phyloP scores from a whole-genome alignment of 208 protist genomes.

The Crithidia fasciculata region DNA sequence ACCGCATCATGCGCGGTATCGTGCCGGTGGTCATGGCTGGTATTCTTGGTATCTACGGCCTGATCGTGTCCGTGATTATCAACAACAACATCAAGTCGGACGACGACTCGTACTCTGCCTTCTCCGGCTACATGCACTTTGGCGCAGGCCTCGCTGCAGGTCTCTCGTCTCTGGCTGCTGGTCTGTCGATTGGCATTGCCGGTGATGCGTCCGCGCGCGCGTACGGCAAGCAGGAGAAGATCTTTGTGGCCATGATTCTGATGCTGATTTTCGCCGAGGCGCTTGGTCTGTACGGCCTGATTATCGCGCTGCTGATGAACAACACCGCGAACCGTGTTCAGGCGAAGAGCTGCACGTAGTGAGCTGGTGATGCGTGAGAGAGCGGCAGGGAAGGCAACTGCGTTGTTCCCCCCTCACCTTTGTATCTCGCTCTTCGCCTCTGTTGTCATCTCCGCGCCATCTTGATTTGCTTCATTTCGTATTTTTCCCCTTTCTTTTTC shows the following conservation, averaged over 20 bases:
- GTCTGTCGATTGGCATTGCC: slow-evolving; percentile 99
- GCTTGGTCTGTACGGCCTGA: slow-evolving; percentile 98
- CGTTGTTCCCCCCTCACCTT: too few relatives aligned
- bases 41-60: slow-evolving; percentile 99
- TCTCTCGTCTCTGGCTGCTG: slow-evolving; percentile 96
- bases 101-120: slow-evolving; percentile 69
- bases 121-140: slow-evolving; percentile 87
- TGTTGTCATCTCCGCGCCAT: neutral
- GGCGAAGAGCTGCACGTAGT: slow-evolving; percentile 24
- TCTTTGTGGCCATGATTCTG: slow-evolving; percentile 99
- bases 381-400: neutral
- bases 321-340: slow-evolving; percentile 82
- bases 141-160: slow-evolving; percentile 95
- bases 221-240: slow-evolving; percentile 95
- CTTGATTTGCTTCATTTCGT: neutral
- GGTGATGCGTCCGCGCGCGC: slow-evolving; percentile 95
- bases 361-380: neutral
- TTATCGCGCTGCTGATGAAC: slow-evolving; percentile 97
- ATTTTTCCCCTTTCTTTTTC: neutral
- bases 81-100: slow-evolving; percentile 87
- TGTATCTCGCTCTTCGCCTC: too few relatives aligned
- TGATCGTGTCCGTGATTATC: slow-evolving; percentile 99
- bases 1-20: slow-evolving; percentile 95
- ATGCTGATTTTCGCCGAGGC: slow-evolving; percentile 99
- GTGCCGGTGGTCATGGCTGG: slow-evolving; percentile 94